A percentile compares a stretch with the other conserved stretches of the same genome.
Conservation (phyloP, 2,329 filamentous ascomycete species). For the Alternaria infectoria region DNA sequence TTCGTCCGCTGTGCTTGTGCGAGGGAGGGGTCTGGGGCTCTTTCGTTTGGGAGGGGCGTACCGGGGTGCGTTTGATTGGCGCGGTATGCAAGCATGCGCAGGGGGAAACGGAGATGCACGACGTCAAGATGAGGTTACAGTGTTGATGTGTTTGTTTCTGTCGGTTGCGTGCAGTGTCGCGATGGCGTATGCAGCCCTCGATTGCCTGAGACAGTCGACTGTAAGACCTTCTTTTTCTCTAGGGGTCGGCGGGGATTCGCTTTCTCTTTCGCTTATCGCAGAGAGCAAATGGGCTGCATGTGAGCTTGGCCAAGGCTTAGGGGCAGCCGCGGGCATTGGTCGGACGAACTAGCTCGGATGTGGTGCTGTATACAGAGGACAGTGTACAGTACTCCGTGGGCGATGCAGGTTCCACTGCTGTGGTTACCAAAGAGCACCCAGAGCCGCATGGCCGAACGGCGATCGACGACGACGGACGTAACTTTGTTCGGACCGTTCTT, state of each 20-base stretch:
- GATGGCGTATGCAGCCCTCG: not conserved
- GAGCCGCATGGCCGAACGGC: not conserved
- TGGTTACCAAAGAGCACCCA: not conserved
- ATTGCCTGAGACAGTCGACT: not conserved
- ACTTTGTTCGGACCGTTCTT: not conserved
- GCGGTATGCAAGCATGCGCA: not conserved
- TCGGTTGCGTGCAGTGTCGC: not conserved
- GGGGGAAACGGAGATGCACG: not conserved
- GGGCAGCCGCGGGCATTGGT: not conserved
- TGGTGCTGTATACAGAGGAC: not conserved
- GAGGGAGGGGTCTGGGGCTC: not conserved
- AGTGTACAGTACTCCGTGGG: not conserved
- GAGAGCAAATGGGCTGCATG: not conserved
- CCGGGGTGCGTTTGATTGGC: not conserved
- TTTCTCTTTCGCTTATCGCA: constrained; percentile 1
- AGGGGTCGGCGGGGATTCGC: not conserved
- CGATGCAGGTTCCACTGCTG: not conserved
- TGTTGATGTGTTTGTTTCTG: not conserved
- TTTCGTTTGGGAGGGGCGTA: not conserved
- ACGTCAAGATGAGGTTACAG: not conserved
- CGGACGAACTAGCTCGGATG: constrained; percentile 7
- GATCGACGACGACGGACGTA: not conserved
- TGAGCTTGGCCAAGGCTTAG: not conserved
- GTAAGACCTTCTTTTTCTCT: not conserved
- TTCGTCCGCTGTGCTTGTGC: constrained; percentile 9